Evolutionary conservation across 331 rosid genomes (phyloP).

Genomic region (Telfairia occidentalis): DNA sequence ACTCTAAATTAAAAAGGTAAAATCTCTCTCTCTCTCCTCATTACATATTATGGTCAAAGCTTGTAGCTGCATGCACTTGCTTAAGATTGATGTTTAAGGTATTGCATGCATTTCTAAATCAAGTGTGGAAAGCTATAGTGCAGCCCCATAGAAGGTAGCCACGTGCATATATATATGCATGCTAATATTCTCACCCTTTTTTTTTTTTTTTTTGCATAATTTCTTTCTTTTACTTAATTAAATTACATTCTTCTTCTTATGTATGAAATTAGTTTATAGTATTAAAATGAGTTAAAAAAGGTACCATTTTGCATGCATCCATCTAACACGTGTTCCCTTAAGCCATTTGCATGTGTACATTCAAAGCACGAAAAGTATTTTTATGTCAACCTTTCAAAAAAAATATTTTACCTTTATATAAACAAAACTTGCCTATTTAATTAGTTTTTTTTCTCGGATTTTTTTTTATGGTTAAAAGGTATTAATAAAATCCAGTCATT

Average conservation of each 20-base stretch:
- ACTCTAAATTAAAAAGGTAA: background rate
- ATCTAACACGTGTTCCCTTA: background rate
- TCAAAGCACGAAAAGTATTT: background rate
- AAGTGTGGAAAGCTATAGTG: background rate
- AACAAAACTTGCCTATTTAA: background rate
- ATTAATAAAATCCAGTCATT: too few species aligned
- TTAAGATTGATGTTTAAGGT: background rate
- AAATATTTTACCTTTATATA: too few species aligned
- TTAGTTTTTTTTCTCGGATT: too few species aligned
- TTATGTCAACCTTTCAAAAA: background rate
- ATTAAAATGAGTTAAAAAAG: background rate
- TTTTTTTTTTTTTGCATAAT: background rate
- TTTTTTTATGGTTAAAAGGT: too few species aligned
- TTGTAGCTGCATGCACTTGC: background rate
- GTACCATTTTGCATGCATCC: background rate
- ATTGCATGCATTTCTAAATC: background rate
- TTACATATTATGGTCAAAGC: background rate
- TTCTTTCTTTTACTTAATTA: background rate
- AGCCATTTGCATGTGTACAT: background rate
- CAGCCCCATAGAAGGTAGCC: too few species aligned
- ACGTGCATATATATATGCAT: background rate
- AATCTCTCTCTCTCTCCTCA: background rate
- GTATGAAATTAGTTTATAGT: background rate
- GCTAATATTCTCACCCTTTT: background rate
- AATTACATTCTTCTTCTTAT: background rate